Evolutionary conservation across 257 asterid species (phyloP), one percentile per base, ranked within the genome.

Genomic region (Perilla frutescens): DNA sequence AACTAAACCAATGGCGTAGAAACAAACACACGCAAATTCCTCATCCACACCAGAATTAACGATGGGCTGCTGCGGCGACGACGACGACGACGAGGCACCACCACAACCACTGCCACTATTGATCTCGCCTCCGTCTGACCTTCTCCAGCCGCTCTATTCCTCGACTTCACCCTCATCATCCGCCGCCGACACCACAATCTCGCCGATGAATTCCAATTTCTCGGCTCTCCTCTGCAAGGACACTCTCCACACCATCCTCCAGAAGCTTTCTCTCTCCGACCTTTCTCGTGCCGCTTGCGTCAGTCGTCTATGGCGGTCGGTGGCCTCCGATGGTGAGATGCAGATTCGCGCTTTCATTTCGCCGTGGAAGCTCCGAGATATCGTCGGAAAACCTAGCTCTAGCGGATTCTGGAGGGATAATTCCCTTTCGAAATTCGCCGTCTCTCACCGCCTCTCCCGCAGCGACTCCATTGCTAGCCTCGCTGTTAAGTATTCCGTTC

Each of bases 401-500:
- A 85, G 90, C 15, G 73, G 80, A 82, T 94, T 94, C 88, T 94
- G 98, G 99, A 87, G 96, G 54, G 99, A 94, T 54, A 88, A 85
- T 75, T 84, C 91, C 41, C 85, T 94, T 32, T 82, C 91, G 10
- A 94, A 86, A 85, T 94, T 94, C 76, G 97, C 99, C 53, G 79
- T 94, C 8, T 91, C 99, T 14, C 99, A 94, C 76, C 87, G 89
- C 7, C 66, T 94, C 53, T 76, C 79, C 20, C 92, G 93, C 8
- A 86, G 87, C 14, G 99, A 94, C 75, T 83, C 92, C 31, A 82
- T 91, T 34, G 89, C 96, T 62, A 87, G 98, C 83, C 97, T 94
- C n/a, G 99, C 99, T 53, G 96, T 94, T 50, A 90, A 84, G 82
- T 94, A 94, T 85, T 84, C 97, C 10, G 98, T 90, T 62, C 99